Evolutionary conservation across 129 eudicot genomes (phyloP).

Genomic region (Glebionis coronaria): DNA sequence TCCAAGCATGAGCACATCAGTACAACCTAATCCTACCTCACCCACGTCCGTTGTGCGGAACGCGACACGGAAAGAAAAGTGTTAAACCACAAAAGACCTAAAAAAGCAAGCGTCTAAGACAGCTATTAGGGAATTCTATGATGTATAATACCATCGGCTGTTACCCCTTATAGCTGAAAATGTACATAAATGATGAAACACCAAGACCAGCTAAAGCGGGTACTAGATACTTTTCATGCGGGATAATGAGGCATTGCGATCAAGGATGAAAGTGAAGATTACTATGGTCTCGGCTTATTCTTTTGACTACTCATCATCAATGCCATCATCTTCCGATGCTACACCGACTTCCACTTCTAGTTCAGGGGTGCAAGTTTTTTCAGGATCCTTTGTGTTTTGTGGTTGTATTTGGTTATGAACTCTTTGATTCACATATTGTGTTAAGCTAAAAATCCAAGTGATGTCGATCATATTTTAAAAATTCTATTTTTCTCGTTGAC

Average conservation of each 20-base stretch:
- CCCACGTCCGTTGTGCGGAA: too few relatives aligned
- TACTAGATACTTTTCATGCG: constrained; percentile 77
- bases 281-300: constrained; percentile 45
- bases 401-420: constrained; percentile 18
- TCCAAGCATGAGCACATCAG: too few relatives aligned
- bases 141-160: too few relatives aligned
- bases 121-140: too few relatives aligned
- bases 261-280: constrained; percentile 79
- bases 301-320: constrained; percentile 13
- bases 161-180: too few relatives aligned
- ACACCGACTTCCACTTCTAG: constrained; percentile 32
- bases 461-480: background rate
- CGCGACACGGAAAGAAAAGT: too few relatives aligned
- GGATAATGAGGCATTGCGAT: constrained; percentile 74
- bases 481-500: constrained; percentile 6
- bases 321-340: constrained; percentile 30
- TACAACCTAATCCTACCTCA: too few relatives aligned
- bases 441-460: constrained; percentile 14
- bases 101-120: too few relatives aligned
- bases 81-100: too few relatives aligned
- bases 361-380: constrained; percentile 19
- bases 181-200: too few relatives aligned
- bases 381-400: constrained; percentile 11
- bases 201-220: constrained; percentile 64
- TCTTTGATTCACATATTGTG: constrained; percentile 21